Base-by-base conservation (phyloP, 2,329 filamentous ascomycete species). In the Aureobasidium sp. region DNA sequence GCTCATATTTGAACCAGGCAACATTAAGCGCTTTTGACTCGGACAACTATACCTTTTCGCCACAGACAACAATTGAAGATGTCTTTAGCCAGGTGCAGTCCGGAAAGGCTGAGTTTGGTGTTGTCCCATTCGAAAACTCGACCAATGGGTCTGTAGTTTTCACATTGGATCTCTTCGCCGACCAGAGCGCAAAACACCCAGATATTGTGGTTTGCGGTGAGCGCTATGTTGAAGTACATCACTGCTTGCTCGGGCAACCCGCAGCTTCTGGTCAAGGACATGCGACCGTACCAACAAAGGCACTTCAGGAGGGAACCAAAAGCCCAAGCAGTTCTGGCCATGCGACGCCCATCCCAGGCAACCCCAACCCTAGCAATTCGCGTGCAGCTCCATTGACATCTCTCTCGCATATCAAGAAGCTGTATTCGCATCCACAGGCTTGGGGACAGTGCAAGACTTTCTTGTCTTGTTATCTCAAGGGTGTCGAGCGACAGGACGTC, bases 61-160 rank as follows among this genome's bases (percentile, higher is more conserved):
- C 81, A 4, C 73, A 75, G 58, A 68, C 70, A 34, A 78, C 76
- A 57, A 83, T 84, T 68, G 74, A 76, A 67, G 90, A 94, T 71
- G 86, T 96, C 68, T 96, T 97, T 74, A 80, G 86, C 56, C 82
- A 86, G 17, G 88, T 96, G 6, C 90, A 95, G 70, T 79, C 80
- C 41, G 82, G 84, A 63, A 72, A 78, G 48, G 84, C 84, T 0
- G 76, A 82, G 58, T 87, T 87, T 62, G 94, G 92, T 67, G 89
- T 97, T 36, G 89, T 97, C 1, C 94, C 94, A 7, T 92, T 96
- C 75, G 93, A 97, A 73, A 99, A 99, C 79, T 95, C 90, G 44
- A 93, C 90, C 72, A 96, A 97, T 75, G 94, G 94, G 70, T 87
- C 88, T 61, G 94, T 99, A 55, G 86, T 94, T 62, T 89, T 91